phyloP scores from a whole-genome alignment of 495 filamentous ascomycete species.

The Penicillium desertorum region DNA sequence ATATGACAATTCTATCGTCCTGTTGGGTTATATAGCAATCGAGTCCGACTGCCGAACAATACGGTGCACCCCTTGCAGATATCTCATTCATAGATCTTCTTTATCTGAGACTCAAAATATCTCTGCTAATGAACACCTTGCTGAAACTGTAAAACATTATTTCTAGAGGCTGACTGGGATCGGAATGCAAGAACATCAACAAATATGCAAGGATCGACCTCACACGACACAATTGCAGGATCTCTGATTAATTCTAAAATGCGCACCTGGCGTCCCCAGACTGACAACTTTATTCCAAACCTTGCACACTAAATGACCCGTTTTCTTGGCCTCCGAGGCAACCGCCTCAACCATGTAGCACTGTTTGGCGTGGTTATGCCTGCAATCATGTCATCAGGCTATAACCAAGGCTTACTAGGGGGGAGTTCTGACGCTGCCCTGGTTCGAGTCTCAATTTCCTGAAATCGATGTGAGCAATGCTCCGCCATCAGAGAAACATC shows the following conservation, averaged over 20 bases:
- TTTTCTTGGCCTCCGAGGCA: conserved; percentile 24
- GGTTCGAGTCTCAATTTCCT: conserved; percentile 43
- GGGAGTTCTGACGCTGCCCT: conserved; percentile 26
- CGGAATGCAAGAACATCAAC: not conserved
- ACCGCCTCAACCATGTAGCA: conserved; percentile 23
- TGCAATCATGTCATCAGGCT: conserved; percentile 44
- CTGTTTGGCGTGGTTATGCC: conserved; percentile 30
- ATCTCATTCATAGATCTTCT: not conserved
- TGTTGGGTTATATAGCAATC: no score
- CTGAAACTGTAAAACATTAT: not conserved
- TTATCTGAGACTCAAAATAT: not conserved
- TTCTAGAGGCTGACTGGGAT: not conserved
- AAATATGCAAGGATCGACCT: conserved; percentile 3
- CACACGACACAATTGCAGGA: not conserved
- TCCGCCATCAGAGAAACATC: conserved; percentile 25
- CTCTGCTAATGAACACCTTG: not conserved
- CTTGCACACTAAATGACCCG: conserved; percentile 10
- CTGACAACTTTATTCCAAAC: not conserved
- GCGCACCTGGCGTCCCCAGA: no score
- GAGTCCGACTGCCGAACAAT: no score
- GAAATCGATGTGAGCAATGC: conserved; percentile 37
- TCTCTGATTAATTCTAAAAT: not conserved
- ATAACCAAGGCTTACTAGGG: conserved; percentile 44
- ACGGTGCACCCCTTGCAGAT: not conserved
- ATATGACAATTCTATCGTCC: no score